Evolutionary conservation across 345 rosid species (phyloP).

Genomic region (Eucalyptus pauciflora): DNA sequence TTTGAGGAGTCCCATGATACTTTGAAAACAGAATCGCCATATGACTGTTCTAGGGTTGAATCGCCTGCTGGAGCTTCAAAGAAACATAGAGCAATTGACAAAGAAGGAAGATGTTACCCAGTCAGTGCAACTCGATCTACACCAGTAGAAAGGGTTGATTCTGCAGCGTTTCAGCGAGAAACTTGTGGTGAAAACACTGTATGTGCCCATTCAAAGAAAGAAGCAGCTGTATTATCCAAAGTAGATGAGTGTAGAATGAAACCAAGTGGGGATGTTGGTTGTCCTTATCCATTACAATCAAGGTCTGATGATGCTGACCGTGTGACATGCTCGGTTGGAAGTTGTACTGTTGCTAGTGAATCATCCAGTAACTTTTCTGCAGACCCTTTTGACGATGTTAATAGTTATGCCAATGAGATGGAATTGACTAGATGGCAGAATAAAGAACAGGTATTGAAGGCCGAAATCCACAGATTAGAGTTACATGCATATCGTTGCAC

Average conservation of each 20-base stretch:
- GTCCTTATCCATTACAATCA: slow-evolving; percentile 8
- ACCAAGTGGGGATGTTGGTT: slow-evolving; percentile 14
- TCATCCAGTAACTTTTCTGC: slow-evolving; percentile 8
- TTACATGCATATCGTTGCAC: slow-evolving; percentile 43
- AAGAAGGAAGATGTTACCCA: slow-evolving; percentile 3
- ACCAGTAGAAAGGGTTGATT: slow-evolving; percentile 8
- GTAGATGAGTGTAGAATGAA: slow-evolving; percentile 22
- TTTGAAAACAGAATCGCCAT: background rate
- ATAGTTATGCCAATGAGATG: slow-evolving; percentile 24
- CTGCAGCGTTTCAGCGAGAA: slow-evolving; percentile 14
- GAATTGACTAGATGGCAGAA: slow-evolving; percentile 21
- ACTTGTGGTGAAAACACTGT: slow-evolving; percentile 5
- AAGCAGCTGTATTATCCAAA: slow-evolving; percentile 7
- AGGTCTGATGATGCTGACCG: slow-evolving; percentile 19
- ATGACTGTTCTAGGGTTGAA: background rate
- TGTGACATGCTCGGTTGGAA: slow-evolving; percentile 53
- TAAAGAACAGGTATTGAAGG: slow-evolving; percentile 20
- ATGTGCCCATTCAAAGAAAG: slow-evolving; percentile 6
- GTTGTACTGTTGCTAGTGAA: slow-evolving; percentile 34
- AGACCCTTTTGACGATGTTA: slow-evolving; percentile 18
- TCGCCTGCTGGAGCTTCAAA: background rate
- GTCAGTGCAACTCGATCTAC: background rate
- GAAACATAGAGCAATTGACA: slow-evolving; percentile 10
- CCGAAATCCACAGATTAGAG: slow-evolving; percentile 50
- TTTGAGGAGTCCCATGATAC: background rate